Evolutionary conservation across 2,329 filamentous ascomycete species (phyloP).

Genomic region (Paecilomyces niveus): DNA sequence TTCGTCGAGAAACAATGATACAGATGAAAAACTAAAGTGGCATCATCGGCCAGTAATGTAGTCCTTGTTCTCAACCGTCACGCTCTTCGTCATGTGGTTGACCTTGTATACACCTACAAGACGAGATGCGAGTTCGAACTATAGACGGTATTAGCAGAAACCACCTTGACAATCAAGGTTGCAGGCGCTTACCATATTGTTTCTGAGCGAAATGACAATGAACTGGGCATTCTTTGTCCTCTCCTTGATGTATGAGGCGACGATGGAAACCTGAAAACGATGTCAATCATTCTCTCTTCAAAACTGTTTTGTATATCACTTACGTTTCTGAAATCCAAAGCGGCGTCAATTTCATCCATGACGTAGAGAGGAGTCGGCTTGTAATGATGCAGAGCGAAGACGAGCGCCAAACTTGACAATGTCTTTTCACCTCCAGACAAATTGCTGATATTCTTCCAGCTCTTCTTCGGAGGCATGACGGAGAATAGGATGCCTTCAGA

Average conservation of each 20-base stretch:
- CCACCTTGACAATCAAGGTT: background rate
- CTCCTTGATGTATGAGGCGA: conserved; percentile 98
- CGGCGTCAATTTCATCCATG: conserved; percentile 99
- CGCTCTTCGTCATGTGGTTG: conserved; percentile 95
- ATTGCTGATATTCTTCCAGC: conserved; percentile 99
- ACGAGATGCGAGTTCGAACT: conserved; percentile 89
- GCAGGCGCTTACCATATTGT: conserved; percentile 69
- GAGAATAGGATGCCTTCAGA: conserved; percentile 94
- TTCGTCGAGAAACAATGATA: background rate
- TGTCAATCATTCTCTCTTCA: conserved; percentile 6
- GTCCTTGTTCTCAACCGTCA: conserved; percentile 79
- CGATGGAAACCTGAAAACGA: conserved; percentile 71
- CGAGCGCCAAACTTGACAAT: conserved; percentile 79
- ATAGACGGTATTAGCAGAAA: conserved; percentile 5
- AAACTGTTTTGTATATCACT: conserved; percentile 36
- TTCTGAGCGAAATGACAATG: conserved; percentile 93
- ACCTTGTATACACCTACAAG: conserved; percentile 99
- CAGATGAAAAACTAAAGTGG: background rate
- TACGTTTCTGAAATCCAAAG: conserved; percentile 94
- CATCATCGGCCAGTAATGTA: conserved; percentile 48
- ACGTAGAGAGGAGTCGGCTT: conserved; percentile 96
- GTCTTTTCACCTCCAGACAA: conserved; percentile 96
- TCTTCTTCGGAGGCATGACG: conserved; percentile 99
- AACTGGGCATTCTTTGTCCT: conserved; percentile 98
- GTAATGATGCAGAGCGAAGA: conserved; percentile 98